Base-by-base conservation (phyloP, 768 basidiomycete species). In the Cubamyces sp. region DNA sequence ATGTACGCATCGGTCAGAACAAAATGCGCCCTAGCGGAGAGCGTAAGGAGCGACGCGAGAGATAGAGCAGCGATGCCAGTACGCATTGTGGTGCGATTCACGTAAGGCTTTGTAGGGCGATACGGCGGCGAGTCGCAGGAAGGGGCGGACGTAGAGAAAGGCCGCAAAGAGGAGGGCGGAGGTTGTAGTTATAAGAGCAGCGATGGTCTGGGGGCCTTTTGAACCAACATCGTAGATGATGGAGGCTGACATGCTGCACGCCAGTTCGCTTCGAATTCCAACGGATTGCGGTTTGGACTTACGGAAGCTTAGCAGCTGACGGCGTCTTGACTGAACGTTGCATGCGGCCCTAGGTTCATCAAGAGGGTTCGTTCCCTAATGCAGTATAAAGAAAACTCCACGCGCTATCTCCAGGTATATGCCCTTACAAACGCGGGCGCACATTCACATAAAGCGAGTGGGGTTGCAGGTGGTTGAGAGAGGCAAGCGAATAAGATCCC, bases 31-130 rank as follows among this genome's bases (percentile, higher is more conserved):
- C 68, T 69, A 39, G 47, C 64, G 37, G 64, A 21, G 46, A 50
- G 67, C 18, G 63, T 65, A 46, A 73, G 66, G 64, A 64, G 58
- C 26, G 49, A 40, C 30, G 37, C 42, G 43, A 68, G 62, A 51
- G 51, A 61, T 50, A 69, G 60, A 55, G 60, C 56, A 61, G 70
- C 69, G 68, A 66, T 60, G 57, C 70, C 68, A 68, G 73, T 72
- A 73, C 73, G 74, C 74, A 75, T 74, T 54, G 63, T 73, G 55
- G 68, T 66, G 64, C 18, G 69, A 61, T 16, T 66, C 39, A 30
- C 50, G 59, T 21, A 69, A 56, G 30, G 51, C 47, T 15, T 47
- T 55, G 62, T 60, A 70, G 57, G 71, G 70, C 49, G 26, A 30
- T 67, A 52, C 25, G 45, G 48, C 26, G 57, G 60, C 54, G 23